These are phyloP conservation scores for Candida vaughaniae DNA, from an alignment of 805 yeast species.

Conservation along the genomic window DNA sequence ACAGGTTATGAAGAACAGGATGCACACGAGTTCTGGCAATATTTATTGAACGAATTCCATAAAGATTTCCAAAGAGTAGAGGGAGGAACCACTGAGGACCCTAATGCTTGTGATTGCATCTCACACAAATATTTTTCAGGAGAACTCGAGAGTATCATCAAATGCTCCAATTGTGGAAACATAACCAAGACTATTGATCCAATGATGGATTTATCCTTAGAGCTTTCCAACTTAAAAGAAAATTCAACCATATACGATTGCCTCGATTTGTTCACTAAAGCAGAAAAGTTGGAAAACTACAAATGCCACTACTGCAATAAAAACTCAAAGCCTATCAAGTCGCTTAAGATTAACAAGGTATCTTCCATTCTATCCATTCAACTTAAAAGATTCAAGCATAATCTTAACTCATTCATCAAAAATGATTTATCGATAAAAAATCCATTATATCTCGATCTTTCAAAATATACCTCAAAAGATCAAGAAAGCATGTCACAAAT, in stretches of 20 bases:
- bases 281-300: conserved; percentile 75
- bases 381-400: conserved; percentile 75
- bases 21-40: conserved; percentile 98
- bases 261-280: conserved; percentile 70
- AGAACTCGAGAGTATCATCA: conserved; percentile 72
- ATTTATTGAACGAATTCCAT: conserved; percentile 83
- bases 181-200: conserved; percentile 80
- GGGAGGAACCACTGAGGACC: conserved; percentile 2
- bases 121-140: conserved; percentile 85
- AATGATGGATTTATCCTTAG: conserved; percentile 83
- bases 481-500: conserved; percentile 36
- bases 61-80: conserved; percentile 22
- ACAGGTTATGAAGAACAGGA: conserved; percentile 98
- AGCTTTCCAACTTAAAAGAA: conserved; percentile 44
- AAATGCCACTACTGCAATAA: conserved; percentile 65
- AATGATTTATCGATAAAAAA: conserved; percentile 71
- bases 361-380: conserved; percentile 85
- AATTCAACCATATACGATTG: conserved; percentile 56
- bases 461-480: conserved; percentile 48
- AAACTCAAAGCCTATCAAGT: conserved; percentile 63
- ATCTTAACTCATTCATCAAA: conserved; percentile 50
- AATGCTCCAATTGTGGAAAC: conserved; percentile 66
- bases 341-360: conserved; percentile 61
- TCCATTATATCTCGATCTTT: conserved; percentile 73
- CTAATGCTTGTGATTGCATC: conserved; percentile 64